Evolutionary conservation across 2,329 filamentous ascomycete species (phyloP).

Genomic region (Exophiala spinifera): DNA sequence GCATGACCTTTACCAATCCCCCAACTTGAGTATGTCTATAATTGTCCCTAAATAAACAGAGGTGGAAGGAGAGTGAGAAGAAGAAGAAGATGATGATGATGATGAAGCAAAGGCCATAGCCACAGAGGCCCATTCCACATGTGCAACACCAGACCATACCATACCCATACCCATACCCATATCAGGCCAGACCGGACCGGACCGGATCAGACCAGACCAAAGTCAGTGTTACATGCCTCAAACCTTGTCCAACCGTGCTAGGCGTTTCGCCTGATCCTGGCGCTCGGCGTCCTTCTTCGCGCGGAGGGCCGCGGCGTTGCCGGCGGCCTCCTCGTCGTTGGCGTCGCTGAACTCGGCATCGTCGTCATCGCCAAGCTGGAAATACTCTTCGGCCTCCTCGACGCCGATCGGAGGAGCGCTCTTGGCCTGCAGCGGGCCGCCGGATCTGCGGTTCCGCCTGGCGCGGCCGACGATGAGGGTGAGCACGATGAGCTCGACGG

Average conservation of each 20-base stretch:
- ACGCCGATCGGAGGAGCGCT: conserved; percentile 11
- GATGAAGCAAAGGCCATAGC: no score
- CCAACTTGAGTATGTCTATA: no score
- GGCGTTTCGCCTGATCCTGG: conserved; percentile 23
- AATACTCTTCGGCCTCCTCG: conserved; percentile 30
- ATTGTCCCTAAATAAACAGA: no score
- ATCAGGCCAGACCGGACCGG: no score
- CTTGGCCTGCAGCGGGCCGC: conserved; percentile 12
- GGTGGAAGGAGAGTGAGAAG: no score
- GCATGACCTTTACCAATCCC: no score
- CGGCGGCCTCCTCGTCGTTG: conserved; percentile 20
- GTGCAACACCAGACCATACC: no score
- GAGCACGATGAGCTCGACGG: conserved; percentile 24
- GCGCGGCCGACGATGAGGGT: conserved; percentile 19
- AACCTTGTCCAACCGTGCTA: conserved; percentile 26
- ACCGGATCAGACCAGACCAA: no score
- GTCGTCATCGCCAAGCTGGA: conserved; percentile 28
- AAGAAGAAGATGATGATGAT: no score
- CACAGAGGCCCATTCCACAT: no score
- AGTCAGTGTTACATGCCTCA: no score
- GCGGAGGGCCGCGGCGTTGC: conserved; percentile 6
- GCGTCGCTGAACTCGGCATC: conserved; percentile 21
- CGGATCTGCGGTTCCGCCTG: conserved; percentile 9
- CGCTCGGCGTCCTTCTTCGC: conserved; percentile 21
- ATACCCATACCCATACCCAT: no score